Percentiles rank a stretch among this genome's conserved stretches.
Evolutionary conservation across 2,329 filamentous ascomycete species (phyloP).

Genomic region (Gyromitra esculenta): DNA sequence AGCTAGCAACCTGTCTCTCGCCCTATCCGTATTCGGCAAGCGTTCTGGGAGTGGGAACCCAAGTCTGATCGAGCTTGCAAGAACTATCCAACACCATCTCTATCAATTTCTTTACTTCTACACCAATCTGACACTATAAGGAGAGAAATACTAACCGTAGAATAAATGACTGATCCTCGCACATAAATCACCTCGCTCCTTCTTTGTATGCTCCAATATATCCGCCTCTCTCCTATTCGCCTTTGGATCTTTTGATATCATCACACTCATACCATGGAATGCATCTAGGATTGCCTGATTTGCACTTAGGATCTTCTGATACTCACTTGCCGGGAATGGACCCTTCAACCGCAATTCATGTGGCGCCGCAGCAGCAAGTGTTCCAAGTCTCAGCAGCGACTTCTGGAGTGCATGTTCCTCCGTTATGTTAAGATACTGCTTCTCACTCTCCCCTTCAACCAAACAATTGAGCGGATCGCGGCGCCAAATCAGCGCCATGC

Average conservation of each 20-base stretch:
- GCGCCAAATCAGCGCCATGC: conserved; percentile 96
- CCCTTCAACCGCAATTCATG: conserved; percentile 87
- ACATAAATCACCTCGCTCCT: conserved; percentile 82
- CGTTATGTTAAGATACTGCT: conserved; percentile 82
- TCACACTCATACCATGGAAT: conserved; percentile 95
- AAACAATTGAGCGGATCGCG: conserved; percentile 84
- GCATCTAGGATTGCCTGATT: conserved; percentile 88
- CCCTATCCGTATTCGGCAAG: conserved; percentile 81
- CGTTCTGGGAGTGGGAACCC: conserved; percentile 93
- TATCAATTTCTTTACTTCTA: not conserved
- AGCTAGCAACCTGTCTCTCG: conserved; percentile 82
- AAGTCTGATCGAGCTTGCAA: conserved; percentile 91
- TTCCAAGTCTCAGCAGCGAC: conserved; percentile 54
- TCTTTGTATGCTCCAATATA: conserved; percentile 79
- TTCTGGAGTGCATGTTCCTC: conserved; percentile 86
- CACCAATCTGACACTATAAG: no score
- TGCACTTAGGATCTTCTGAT: conserved; percentile 77
- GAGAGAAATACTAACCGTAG: conserved; percentile 59
- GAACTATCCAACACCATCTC: conserved; percentile 64
- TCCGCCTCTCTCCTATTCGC: conserved; percentile 82
- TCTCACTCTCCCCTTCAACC: conserved; percentile 62
- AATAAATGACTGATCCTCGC: conserved; percentile 89
- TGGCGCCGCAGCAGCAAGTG: conserved; percentile 76
- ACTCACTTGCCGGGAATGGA: conserved; percentile 80
- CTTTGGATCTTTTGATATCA: conserved; percentile 81